Base-by-base conservation (phyloP, 2,329 filamentous ascomycete genomes). In the Pseudocercospora fijiensis region DNA sequence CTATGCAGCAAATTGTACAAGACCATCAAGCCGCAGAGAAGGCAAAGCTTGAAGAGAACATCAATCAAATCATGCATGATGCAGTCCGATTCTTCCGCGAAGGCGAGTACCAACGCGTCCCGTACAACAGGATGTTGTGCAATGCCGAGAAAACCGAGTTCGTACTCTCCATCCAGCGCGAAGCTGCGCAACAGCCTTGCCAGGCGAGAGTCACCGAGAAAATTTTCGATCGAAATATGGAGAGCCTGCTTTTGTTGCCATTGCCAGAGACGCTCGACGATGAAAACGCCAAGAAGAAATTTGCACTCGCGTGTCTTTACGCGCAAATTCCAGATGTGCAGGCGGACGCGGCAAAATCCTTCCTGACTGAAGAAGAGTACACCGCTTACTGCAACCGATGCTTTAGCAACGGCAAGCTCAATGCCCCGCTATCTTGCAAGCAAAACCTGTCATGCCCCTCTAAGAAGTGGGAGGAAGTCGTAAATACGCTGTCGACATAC, bases 251-350 rank as follows among this genome's bases (percentile, higher is more conserved):
- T n/a, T 18, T 22, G 4, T 13, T 45, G 41, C 41, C 41, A 45
- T 45, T 8, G 41, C 41, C 41, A 13, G 41, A 45, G 41, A 45
- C 41, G 13, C 41, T 45, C 5, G 41, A 22, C 8, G 41, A n/a
- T 45, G 41, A 45, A 13, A 6, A 10, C 16, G 13, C 20, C 20
- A n/a, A 13, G 7, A 45, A n/a, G 41, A 45, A 22, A 5, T 45
- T 45, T 13, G 41, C 41, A 6, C 10, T 22, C 4, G 16, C 41
- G 7, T 45, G 41, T 9, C 41, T 45, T 22, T 45, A 18, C 41
- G 57, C 57, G 9, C 57, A 58, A 20, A 16, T 58, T 49, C 57
- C 57, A 27, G 33, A 58, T 9, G 30, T 58, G 4, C 57, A 58
- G 30, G 57, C 57, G 8, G 57, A 58, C n/a, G 57, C 57, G 24